phyloP scores from a whole-genome alignment of 1,284 basidiomycete genomes.

The Mycena sp. region DNA sequence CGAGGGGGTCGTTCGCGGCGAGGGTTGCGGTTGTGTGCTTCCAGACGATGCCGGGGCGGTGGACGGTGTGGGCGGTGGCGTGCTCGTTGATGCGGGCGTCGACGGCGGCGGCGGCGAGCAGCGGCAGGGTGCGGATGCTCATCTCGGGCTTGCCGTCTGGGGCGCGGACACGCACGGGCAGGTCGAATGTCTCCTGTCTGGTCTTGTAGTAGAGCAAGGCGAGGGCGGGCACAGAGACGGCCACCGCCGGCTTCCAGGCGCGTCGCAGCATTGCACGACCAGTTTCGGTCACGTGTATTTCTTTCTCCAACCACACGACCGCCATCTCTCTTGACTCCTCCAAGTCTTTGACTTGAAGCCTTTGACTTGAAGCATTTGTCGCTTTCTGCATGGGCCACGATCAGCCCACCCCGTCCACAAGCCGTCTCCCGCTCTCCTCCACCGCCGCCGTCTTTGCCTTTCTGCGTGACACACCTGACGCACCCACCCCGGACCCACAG shows the following conservation, averaged over 20 bases:
- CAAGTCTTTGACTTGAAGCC: no score
- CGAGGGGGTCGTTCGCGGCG: slow-evolving; percentile 89
- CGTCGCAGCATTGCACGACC: slow-evolving; percentile 60
- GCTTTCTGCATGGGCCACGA: slow-evolving; percentile 6
- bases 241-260: slow-evolving; percentile 71
- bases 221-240: slow-evolving; percentile 56
- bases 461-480: neutral
- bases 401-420: slow-evolving; percentile 6
- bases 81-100: slow-evolving; percentile 69
- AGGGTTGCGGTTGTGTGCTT: slow-evolving; percentile 83
- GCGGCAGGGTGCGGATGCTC: slow-evolving; percentile 59
- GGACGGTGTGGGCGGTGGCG: slow-evolving; percentile 55
- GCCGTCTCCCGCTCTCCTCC: neutral
- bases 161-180: slow-evolving; percentile 62
- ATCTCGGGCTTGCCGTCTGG: slow-evolving; percentile 68
- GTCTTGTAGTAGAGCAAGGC: slow-evolving; percentile 58
- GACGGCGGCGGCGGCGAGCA: slow-evolving; percentile 66
- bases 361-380: no score
- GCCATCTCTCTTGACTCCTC: no score
- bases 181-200: slow-evolving; percentile 58
- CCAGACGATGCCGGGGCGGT: slow-evolving; percentile 66
- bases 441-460: neutral
- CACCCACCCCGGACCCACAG: slow-evolving; percentile 37
- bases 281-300: no score
- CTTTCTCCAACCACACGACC: no score